These are phyloP conservation scores for Hibiscus tridactylites DNA, from an alignment of 345 rosid species.

Conservation along the genomic window DNA sequence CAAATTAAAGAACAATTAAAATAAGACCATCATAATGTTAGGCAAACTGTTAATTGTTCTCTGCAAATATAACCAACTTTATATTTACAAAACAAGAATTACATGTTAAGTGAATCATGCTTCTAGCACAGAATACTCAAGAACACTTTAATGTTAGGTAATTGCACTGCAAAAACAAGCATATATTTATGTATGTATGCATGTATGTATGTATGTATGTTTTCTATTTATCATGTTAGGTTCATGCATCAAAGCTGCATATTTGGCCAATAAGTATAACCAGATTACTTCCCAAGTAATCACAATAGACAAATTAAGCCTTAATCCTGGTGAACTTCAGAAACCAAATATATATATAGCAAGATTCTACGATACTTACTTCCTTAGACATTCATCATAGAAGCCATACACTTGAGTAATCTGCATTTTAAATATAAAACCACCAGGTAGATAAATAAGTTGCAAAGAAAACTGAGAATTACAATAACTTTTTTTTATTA, in stretches of 20 bases:
- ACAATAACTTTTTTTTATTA: not conserved
- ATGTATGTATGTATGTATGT: not conserved
- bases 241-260: not conserved
- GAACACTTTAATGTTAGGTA: not conserved
- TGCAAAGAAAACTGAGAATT: not conserved
- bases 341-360: not conserved
- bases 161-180: not conserved
- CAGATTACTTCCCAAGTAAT: not conserved
- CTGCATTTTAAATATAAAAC: slow-evolving; percentile 38
- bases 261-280: not conserved
- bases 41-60: not conserved
- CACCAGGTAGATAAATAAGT: not conserved
- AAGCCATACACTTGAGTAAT: slow-evolving; percentile 98
- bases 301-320: not conserved
- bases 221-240: not conserved
- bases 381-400: slow-evolving; percentile 95
- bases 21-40: not conserved
- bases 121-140: not conserved
- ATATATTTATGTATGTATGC: not conserved
- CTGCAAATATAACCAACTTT: not conserved
- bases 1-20: not conserved
- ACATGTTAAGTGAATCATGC: not conserved
- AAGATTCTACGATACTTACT: slow-evolving; percentile 51
- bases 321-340: not conserved
- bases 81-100: too few species aligned